Evolutionary conservation across 2,329 filamentous ascomycete genomes (phyloP), one percentile per base, ranked within the genome.

Genomic region (Dothideomycetes sp.): DNA sequence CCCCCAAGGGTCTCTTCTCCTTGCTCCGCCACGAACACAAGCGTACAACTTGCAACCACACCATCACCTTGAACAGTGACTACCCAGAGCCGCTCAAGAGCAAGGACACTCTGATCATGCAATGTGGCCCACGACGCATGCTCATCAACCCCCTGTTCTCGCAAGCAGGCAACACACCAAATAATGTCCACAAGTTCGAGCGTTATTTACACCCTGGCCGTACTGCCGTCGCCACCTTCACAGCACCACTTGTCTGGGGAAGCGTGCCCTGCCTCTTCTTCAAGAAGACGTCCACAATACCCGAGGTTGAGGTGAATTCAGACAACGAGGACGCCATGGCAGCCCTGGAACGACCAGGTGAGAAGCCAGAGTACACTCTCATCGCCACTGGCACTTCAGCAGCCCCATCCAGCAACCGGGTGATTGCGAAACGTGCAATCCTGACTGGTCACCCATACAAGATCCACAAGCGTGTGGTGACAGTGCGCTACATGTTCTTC

Each of bases 401-500:
- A 12, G 79, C 87, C 0, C 84, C 87, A 58, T 60, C 88, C 62
- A 56, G 77, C 57, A 54, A 64, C 35, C 81, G 91, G 30, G 81
- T 98, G 41, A 78, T 98, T 44, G 88, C 89, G 52, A 98, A 98
- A 67, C 81, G 91, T 38, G 79, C 94, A 51, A 84, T 96, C 48
- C 72, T 98, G 42, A 94, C 91, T 0, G 93, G 91, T 12, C 89
- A 98, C 58, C 91, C 93, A 0, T 95, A 86, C 73, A 94, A 98
- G 68, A 98, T 98, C 60, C 86, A 98, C 76, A 95, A 94, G 74
- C 87, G 83, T 63, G 72, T 98, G 17, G 91, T 98, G 44, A 98
- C 93, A 1, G 81, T 98, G 34, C 81, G 91, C 19, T 98, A 98
- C 73, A 98, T 98, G 93, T 98, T 98, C 73, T 98, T 98, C 77